phyloP scores from a whole-genome alignment of 768 basidiomycete genomes.

The Serendipita sp. region DNA sequence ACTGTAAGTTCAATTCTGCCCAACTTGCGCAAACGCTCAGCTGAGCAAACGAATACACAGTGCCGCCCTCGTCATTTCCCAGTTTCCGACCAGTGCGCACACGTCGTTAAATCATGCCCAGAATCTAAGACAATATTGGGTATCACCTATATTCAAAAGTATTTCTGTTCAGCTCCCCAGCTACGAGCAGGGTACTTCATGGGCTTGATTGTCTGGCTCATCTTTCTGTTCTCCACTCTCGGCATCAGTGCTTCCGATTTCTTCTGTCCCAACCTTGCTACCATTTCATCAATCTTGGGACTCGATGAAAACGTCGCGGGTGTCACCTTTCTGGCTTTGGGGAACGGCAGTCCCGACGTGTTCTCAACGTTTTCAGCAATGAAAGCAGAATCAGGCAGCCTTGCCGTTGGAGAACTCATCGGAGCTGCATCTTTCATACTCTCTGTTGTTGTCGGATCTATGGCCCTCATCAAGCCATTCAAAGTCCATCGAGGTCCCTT shows the following conservation, averaged over 20 bases:
- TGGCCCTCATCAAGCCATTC: conserved; percentile 94
- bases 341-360: conserved; percentile 92
- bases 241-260: conserved; percentile 94
- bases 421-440: conserved; percentile 94
- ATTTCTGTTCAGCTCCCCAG: conserved; percentile 47
- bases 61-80: conserved; percentile 50
- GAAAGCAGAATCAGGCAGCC: conserved; percentile 62
- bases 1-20: not conserved
- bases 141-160: conserved; percentile 49
- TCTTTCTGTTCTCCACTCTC: conserved; percentile 89
- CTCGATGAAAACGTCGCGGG: conserved; percentile 89
- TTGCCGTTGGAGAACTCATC: conserved; percentile 88
- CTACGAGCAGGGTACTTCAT: conserved; percentile 42
- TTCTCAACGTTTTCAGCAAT: conserved; percentile 94
- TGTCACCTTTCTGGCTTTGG: conserved; percentile 92
- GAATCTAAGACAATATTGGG: conserved; percentile 46
- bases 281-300: conserved; percentile 70
- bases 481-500: conserved; percentile 65
- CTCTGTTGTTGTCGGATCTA: conserved; percentile 91
- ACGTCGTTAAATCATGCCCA: conserved; percentile 44
- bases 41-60: conserved; percentile 21
- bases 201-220: conserved; percentile 57
- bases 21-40: not conserved
- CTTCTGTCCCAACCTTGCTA: conserved; percentile 90
- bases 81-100: conserved; percentile 40